These are phyloP conservation scores for Penicillium sp. DNA, from an alignment of 2,329 filamentous ascomycete genomes.

Conservation along the genomic window DNA sequence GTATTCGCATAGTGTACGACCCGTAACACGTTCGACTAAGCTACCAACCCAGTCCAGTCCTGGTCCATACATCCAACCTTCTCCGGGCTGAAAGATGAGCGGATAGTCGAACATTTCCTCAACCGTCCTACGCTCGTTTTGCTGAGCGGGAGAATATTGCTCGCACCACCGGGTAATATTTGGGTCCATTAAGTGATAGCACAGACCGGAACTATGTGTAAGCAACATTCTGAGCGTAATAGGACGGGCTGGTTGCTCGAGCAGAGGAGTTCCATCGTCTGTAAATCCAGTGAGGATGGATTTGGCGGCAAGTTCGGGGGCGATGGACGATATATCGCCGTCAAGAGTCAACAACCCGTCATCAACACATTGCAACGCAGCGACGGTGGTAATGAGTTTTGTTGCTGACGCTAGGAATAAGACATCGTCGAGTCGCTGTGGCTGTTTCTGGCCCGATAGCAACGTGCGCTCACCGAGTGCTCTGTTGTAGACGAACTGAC, in stretches of 20 bases:
- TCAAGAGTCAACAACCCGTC: slow-evolving; percentile 45
- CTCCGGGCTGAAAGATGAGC: slow-evolving; percentile 49
- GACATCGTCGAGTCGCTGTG: slow-evolving; percentile 29
- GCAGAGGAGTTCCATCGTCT: slow-evolving; percentile 36
- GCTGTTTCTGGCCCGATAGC: slow-evolving; percentile 37
- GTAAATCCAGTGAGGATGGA: slow-evolving; percentile 47
- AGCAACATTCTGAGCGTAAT: slow-evolving; percentile 51
- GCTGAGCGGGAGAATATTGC: slow-evolving; percentile 22
- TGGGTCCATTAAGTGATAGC: slow-evolving; percentile 44
- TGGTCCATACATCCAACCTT: slow-evolving; percentile 48
- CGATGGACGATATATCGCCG: slow-evolving; percentile 42
- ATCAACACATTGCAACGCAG: slow-evolving; percentile 52
- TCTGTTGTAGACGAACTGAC: slow-evolving; percentile 40
- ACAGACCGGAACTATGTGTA: slow-evolving; percentile 47
- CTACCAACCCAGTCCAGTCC: slow-evolving; percentile 51
- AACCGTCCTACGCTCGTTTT: slow-evolving; percentile 29
- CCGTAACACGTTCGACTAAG: slow-evolving; percentile 47
- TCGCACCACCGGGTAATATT: slow-evolving; percentile 34
- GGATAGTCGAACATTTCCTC: slow-evolving; percentile 43
- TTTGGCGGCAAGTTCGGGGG: slow-evolving; percentile 47
- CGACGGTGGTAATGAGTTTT: slow-evolving; percentile 49
- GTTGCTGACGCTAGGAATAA: slow-evolving; percentile 28
- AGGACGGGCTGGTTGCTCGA: slow-evolving; percentile 30
- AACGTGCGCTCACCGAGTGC: slow-evolving; percentile 40
- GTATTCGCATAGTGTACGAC: slow-evolving; percentile 40